Evolutionary conservation across 768 basidiomycete species (phyloP), one percentile per base, ranked within the genome.

Genomic region (Mrakia frigida): DNA sequence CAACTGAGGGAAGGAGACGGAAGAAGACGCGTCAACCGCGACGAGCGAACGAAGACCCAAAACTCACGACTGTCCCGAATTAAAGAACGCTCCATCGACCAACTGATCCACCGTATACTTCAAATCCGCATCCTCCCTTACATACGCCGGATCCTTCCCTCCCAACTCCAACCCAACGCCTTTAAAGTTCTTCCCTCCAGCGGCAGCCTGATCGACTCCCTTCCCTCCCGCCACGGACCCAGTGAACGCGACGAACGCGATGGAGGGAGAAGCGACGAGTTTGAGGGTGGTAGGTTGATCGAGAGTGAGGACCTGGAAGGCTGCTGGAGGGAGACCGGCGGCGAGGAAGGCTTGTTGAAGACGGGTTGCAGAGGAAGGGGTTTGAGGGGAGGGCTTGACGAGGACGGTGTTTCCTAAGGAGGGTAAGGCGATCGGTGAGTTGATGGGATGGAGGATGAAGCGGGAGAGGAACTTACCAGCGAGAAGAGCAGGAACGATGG

Each of bases 101-200:
- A 98, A 87, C 80, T 98, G 91, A 33, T 88, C 87, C 18, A 89
- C 90, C 0, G 94, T 91, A 80, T 91, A 98, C 16, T 88, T 87
- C 0, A 97, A 81, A 83, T 97, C 89, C 0, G 91, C 93, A 82
- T 98, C 96, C 2, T 88, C 84, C 33, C 94, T 86, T 9, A 99
- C 94, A 81, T 98, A 99, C 2, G 96, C 97, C 3, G 97, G 94
- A 81, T 99, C 97, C 83, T 99, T 98, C 0, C 97, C 97, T 2
- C 97, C 97, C 23, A 99, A 88, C 91, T 97, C 94, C 43, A 97
- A 86, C 0, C 87, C 92, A 25, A 94, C 91, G 6, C 92, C 92
- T 79, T 92, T 96, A 85, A 98, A 95, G 0, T 89, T 89, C 2
- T 82, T 79, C 0, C 88, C 90, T 39, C 84, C 83, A 0, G 86